A percentile compares a stretch with the other conserved stretches of the same genome.
phyloP scores from a whole-genome alignment of 31 red algal species.

The Endocladia muricata region DNA sequence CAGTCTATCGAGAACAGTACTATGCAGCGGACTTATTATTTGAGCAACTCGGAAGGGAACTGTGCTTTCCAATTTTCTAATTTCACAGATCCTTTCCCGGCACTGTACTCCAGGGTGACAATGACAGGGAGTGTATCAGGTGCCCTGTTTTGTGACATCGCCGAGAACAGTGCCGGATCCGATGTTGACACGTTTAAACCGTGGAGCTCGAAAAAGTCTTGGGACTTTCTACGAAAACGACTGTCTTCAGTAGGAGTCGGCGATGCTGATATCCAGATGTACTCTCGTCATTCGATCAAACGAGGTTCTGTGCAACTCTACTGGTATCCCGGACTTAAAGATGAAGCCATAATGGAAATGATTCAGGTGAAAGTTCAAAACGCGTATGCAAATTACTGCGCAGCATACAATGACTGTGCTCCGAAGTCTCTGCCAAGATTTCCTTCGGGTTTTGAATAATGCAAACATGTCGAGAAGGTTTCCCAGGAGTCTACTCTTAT shows the following conservation, averaged over 20 bases:
- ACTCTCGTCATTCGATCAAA: background rate
- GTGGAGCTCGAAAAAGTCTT: background rate
- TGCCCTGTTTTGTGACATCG: conserved; percentile 1
- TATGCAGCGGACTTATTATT: conserved; percentile 3
- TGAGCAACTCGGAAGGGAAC: conserved; percentile 41
- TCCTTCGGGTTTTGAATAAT: background rate
- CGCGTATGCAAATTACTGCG: background rate
- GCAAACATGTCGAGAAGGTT: background rate
- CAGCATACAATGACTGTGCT: conserved; percentile 6
- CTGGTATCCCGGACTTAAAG: background rate
- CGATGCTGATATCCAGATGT: background rate
- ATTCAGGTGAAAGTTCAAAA: background rate
- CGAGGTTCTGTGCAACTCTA: conserved; percentile 6
- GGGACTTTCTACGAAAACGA: background rate
- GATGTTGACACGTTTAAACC: background rate
- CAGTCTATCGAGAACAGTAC: conserved; percentile 41
- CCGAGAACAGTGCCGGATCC: background rate
- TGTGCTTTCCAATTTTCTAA: conserved; percentile 4
- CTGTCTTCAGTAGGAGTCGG: background rate
- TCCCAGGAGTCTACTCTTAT: background rate
- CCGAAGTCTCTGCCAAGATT: background rate
- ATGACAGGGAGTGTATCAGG: background rate
- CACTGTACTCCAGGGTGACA: background rate
- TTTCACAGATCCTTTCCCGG: conserved; percentile 35
- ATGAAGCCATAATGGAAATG: conserved; percentile 11